A percentile compares a stretch with the other conserved stretches of the same genome.
phyloP scores from a whole-genome alignment of 1,284 basidiomycete species.

The Naganishia cerealis region DNA sequence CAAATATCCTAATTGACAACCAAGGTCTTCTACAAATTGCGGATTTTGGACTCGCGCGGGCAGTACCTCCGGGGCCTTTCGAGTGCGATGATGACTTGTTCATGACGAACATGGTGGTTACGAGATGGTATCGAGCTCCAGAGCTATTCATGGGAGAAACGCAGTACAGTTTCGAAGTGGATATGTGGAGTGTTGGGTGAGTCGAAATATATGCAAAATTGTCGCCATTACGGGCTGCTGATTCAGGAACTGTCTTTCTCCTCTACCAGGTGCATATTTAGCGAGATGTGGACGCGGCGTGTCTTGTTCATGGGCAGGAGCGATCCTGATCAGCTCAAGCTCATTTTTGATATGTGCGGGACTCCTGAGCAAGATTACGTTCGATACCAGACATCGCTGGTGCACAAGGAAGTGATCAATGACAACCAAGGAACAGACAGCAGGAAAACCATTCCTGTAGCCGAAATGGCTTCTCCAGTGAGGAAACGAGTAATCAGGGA shows the following conservation, averaged over 20 bases:
- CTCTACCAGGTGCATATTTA: constrained; percentile 74
- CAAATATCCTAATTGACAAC: constrained; percentile 92
- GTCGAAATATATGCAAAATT: constrained; percentile 44
- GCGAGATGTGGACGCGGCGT: constrained; percentile 86
- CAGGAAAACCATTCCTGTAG: constrained; percentile 42
- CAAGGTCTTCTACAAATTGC: constrained; percentile 80
- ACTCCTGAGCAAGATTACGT: constrained; percentile 75
- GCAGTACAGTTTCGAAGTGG: constrained; percentile 88
- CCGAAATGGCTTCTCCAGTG: constrained; percentile 39
- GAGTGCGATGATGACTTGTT: constrained; percentile 63
- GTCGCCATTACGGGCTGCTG: neutral
- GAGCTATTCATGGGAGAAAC: constrained; percentile 87
- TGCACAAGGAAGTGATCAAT: constrained; percentile 28
- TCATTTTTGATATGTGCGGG: constrained; percentile 86
- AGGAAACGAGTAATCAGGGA: constrained; percentile 42
- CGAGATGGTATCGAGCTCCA: constrained; percentile 95
- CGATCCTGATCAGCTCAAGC: constrained; percentile 85
- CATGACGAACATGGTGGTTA: constrained; percentile 99
- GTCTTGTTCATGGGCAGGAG: constrained; percentile 85
- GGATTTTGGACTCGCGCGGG: constrained; percentile 92
- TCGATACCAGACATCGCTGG: constrained; percentile 68
- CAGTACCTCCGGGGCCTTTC: constrained; percentile 55
- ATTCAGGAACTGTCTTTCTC: neutral
- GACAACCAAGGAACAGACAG: constrained; percentile 39
- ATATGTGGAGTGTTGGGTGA: constrained; percentile 97